Base-by-base conservation (phyloP, 2,329 filamentous ascomycete genomes). In the Rhinocladiella similis region DNA sequence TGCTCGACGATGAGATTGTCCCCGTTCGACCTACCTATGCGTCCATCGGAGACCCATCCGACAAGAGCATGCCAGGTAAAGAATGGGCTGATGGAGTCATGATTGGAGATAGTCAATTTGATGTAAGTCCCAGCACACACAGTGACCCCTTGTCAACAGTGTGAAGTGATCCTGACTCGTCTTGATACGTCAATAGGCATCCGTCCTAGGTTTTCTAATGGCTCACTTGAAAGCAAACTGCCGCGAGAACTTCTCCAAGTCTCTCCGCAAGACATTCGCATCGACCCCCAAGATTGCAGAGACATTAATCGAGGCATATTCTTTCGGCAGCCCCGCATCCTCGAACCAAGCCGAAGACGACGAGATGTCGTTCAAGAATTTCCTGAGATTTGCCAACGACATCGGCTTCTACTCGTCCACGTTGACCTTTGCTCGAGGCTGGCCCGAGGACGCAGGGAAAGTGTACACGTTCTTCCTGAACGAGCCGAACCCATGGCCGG, bases 71-170 rank as follows among this genome's bases (percentile, higher is more conserved):
- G 29, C 71, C 72, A 4, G 78, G 74, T 0, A 73, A 70, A 36
- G 66, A 69, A 9, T 81, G 78, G 78, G 79, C 74, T 54, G 65
- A 73, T 35, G 68, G 71, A n/a, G 54, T 81, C 10, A 70, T 80
- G 57, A 73, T 81, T 38, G 79, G 79, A 14, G 74, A 80, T 56
- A 75, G 75, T 19, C 69, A 75, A 55, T 71, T 77, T 45, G 78
- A 81, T 68, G 76, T 77, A 67, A 63, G 71, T 67, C 19, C n/a
- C n/a, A n/a, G n/a, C n/a, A n/a, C n/a, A n/a, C n/a, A n/a, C n/a
- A n/a, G n/a, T n/a, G 60, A 16, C 20, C 29, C 46, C 3, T 7
- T 33, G 16, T 43, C 39, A n/a, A n/a, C n/a, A n/a, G n/a, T n/a
- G n/a, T n/a, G n/a, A n/a, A n/a, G n/a, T n/a, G n/a, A n/a, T n/a